These are phyloP conservation scores for Backusella psychrophila DNA, from an alignment of 192 early-diverging fungal species.

Conservation along the genomic window DNA sequence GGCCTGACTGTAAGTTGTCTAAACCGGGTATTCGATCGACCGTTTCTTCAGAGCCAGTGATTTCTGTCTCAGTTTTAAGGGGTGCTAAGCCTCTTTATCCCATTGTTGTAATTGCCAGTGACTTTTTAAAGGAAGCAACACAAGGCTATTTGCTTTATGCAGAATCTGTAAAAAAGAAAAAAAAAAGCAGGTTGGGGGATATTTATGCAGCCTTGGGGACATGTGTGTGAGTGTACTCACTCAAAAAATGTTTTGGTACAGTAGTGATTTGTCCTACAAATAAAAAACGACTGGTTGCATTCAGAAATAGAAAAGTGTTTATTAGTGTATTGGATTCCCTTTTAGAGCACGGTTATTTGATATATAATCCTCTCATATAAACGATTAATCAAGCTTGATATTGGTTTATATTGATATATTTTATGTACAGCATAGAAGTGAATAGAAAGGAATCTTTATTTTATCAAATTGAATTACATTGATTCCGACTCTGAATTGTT, in stretches of 20 bases:
- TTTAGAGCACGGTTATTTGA: slow-evolving; percentile 51
- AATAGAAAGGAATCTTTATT: slow-evolving; percentile 32
- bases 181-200: slow-evolving; percentile 8
- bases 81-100: not conserved
- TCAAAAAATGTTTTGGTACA: slow-evolving; percentile 38
- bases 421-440: not conserved
- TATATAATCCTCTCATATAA: slow-evolving; percentile 35
- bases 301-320: slow-evolving; percentile 51
- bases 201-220: slow-evolving; percentile 21
- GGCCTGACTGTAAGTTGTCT: not conserved
- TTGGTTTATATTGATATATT: slow-evolving; percentile 14
- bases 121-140: slow-evolving; percentile 6
- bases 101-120: slow-evolving; percentile 10
- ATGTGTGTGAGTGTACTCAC: slow-evolving; percentile 19
- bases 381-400: slow-evolving; percentile 39
- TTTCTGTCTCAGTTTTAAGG: not conserved
- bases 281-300: slow-evolving; percentile 50
- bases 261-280: slow-evolving; percentile 51
- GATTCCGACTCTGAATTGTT: slow-evolving; percentile 33
- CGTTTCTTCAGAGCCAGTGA: not conserved
- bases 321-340: slow-evolving; percentile 58
- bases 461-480: slow-evolving; percentile 37
- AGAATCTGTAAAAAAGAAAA: slow-evolving; percentile 11
- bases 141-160: slow-evolving; percentile 25
- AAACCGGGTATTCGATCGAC: not conserved